Evolutionary conservation across 306 rosid genomes (phyloP).

Genomic region (Citrullus amarus): DNA sequence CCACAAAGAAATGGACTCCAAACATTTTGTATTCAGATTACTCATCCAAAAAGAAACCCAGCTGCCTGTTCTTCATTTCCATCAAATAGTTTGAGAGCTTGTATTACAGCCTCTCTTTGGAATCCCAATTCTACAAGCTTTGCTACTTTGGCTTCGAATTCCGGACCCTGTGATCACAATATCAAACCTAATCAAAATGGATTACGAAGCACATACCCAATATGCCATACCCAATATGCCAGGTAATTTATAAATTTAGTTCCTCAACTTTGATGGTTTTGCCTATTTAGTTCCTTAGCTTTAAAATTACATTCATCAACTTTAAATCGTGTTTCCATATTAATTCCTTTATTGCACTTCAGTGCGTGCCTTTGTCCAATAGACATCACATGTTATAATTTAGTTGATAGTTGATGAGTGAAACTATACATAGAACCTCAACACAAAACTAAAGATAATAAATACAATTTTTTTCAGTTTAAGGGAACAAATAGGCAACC

Average conservation of each 20-base stretch:
- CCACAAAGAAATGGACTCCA: background rate
- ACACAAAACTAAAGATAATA: background rate
- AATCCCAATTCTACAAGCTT: slow-evolving; percentile 93
- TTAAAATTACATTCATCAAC: background rate
- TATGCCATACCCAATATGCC: no score
- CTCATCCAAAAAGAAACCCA: slow-evolving; percentile 34
- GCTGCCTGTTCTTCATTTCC: slow-evolving; percentile 54
- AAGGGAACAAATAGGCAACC: background rate
- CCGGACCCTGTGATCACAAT: slow-evolving; percentile 39
- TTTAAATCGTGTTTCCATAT: background rate
- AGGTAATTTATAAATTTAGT: background rate
- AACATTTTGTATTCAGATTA: background rate
- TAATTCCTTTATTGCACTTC: background rate
- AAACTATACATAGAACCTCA: background rate
- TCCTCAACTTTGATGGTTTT: background rate
- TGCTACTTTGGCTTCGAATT: slow-evolving; percentile 72
- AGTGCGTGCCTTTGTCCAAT: background rate
- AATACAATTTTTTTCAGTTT: background rate
- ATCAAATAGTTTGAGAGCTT: slow-evolving; percentile 65
- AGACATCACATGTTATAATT: background rate
- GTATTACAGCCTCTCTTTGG: slow-evolving; percentile 66
- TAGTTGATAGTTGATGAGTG: background rate
- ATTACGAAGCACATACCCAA: background rate
- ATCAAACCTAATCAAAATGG: background rate
- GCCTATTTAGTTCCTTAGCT: background rate